Evolutionary conservation across 1,284 basidiomycete species (phyloP).

Genomic region (Takashimella koratensis): DNA sequence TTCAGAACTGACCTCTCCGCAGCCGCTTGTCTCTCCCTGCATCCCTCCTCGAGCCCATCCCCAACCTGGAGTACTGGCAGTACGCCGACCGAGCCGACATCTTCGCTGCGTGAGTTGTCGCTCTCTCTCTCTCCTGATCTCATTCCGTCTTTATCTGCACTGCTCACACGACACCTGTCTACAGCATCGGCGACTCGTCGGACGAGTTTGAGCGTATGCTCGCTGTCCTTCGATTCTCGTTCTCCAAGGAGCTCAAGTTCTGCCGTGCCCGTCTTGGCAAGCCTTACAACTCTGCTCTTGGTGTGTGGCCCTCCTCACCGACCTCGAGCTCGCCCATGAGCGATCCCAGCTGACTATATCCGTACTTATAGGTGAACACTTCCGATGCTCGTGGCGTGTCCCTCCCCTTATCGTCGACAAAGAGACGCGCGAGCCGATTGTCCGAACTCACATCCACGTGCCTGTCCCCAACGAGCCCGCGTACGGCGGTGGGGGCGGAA

Average conservation of each 20-base stretch:
- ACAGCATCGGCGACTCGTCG: slow-evolving; percentile 76
- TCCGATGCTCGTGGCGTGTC: slow-evolving; percentile 68
- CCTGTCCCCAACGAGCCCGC: slow-evolving; percentile 42
- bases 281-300: slow-evolving; percentile 91
- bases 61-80: slow-evolving; percentile 93
- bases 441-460: slow-evolving; percentile 49
- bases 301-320: slow-evolving; percentile 35
- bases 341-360: too few relatives aligned
- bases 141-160: not conserved
- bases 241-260: slow-evolving; percentile 94
- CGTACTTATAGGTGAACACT: slow-evolving; percentile 61
- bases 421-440: slow-evolving; percentile 45
- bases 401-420: slow-evolving; percentile 46
- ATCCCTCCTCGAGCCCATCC: slow-evolving; percentile 82
- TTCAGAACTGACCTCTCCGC: not conserved
- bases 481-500: slow-evolving; percentile 42
- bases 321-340: not conserved
- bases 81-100: slow-evolving; percentile 91
- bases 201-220: slow-evolving; percentile 92
- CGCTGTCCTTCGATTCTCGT: slow-evolving; percentile 79
- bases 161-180: slow-evolving; percentile 35
- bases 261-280: slow-evolving; percentile 88
- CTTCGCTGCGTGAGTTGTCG: slow-evolving; percentile 69
- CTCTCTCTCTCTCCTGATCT: not conserved
- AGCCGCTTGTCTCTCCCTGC: slow-evolving; percentile 87